phyloP scores from a whole-genome alignment of 306 rosid genomes.

The Glycine tomentella region DNA sequence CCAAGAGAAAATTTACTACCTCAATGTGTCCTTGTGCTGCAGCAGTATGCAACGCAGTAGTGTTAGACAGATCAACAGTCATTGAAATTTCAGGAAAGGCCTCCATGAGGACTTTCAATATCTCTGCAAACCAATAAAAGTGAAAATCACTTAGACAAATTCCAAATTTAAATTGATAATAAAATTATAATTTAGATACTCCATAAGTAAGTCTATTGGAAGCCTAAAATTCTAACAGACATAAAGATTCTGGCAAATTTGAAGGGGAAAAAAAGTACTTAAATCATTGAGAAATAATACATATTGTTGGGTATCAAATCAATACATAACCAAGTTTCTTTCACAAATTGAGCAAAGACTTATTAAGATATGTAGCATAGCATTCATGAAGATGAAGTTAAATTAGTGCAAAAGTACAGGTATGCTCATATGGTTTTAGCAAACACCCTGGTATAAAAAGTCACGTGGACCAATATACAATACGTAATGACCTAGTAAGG shows the following conservation, averaged over 20 bases:
- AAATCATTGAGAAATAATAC: slow-evolving; percentile 5
- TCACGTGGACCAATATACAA: slow-evolving; percentile 1
- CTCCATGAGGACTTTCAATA: slow-evolving; percentile 70
- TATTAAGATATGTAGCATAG: not conserved
- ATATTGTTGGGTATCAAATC: slow-evolving; percentile 32
- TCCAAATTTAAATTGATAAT: slow-evolving; percentile 22
- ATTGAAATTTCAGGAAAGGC: slow-evolving; percentile 72
- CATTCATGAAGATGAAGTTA: slow-evolving; percentile 42
- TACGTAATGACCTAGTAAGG: not conserved
- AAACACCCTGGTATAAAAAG: slow-evolving; percentile 19
- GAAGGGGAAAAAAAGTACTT: too few relatives aligned
- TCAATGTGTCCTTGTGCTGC: slow-evolving; percentile 76
- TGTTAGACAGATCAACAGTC: slow-evolving; percentile 80
- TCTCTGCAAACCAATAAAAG: slow-evolving; percentile 57
- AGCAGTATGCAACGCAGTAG: slow-evolving; percentile 85
- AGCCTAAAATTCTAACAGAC: slow-evolving; percentile 28
- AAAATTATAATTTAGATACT: slow-evolving; percentile 19
- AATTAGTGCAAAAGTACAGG: not conserved
- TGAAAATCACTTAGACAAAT: slow-evolving; percentile 34
- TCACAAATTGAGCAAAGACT: slow-evolving; percentile 13
- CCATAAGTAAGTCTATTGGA: not conserved
- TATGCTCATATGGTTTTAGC: slow-evolving; percentile 11
- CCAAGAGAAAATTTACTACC: slow-evolving; percentile 67
- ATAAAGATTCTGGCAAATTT: too few relatives aligned
- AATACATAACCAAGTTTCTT: not conserved